These are phyloP conservation scores for Lodderomyces metapsilosis DNA, from an alignment of 1,139 yeast species.

Conservation along the genomic window DNA sequence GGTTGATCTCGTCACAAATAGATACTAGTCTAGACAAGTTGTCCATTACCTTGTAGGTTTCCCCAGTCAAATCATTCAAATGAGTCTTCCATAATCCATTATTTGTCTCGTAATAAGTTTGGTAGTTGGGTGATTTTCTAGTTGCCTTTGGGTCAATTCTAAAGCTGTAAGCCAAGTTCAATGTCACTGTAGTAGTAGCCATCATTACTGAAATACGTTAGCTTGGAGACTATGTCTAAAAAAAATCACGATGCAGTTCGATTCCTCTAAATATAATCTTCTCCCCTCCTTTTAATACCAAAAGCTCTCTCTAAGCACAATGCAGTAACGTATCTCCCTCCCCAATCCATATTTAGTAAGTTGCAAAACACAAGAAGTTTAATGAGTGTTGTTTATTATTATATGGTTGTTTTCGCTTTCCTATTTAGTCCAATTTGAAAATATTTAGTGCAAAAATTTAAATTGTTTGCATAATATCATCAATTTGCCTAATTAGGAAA, in stretches of 20 bases:
- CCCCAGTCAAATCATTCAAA: conserved; percentile 9
- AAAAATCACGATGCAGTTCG: background rate
- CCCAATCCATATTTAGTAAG: too few species aligned
- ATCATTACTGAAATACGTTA: background rate
- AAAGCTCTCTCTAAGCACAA: background rate
- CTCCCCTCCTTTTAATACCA: background rate
- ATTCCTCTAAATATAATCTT: background rate
- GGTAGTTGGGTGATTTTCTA: conserved; percentile 5
- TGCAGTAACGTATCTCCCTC: too few species aligned
- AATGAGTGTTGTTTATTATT: too few species aligned
- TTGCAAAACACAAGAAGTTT: too few species aligned
- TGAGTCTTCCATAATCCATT: conserved; percentile 34
- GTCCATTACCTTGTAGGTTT: conserved; percentile 21
- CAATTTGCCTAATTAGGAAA: background rate
- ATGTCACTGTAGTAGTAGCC: conserved; percentile 10
- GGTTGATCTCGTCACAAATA: background rate
- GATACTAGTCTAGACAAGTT: conserved; percentile 20
- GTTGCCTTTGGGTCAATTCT: conserved; percentile 27
- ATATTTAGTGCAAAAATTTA: too few species aligned
- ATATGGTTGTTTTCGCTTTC: background rate
- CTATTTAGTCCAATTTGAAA: too few species aligned
- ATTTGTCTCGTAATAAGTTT: conserved; percentile 29
- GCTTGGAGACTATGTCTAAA: background rate
- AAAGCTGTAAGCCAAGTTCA: conserved; percentile 40
- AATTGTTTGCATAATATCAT: too few species aligned